Conservation (phyloP, 306 rosid species). For the Dryas alaskensis region DNA sequence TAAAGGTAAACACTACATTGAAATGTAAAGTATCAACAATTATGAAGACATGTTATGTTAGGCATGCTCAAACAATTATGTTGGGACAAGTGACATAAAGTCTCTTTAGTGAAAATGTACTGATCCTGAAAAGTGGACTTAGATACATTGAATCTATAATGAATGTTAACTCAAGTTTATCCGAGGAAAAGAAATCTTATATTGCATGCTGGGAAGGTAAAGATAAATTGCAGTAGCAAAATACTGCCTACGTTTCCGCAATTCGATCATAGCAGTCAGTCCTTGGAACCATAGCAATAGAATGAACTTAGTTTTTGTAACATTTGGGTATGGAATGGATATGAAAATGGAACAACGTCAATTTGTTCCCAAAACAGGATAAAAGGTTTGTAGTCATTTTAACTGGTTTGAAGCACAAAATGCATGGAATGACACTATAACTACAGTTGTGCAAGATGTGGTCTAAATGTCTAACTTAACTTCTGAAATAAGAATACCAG, state of each 20-base stretch:
- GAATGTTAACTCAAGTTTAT: slow-evolving; percentile 23
- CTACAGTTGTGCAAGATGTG: not conserved
- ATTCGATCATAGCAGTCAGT: not conserved
- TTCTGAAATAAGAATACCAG: not conserved
- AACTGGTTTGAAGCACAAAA: not conserved
- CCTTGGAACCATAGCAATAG: not conserved
- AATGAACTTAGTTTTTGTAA: not conserved
- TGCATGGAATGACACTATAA: not conserved
- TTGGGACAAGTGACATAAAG: slow-evolving; percentile 59
- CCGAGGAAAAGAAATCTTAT: slow-evolving; percentile 15
- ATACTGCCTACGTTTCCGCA: not conserved
- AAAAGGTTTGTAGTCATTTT: not conserved
- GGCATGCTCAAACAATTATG: slow-evolving; percentile 68
- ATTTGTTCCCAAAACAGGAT: not conserved
- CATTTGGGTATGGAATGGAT: not conserved
- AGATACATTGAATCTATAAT: slow-evolving; percentile 43
- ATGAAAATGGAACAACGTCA: not conserved
- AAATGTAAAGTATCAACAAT: slow-evolving; percentile 51
- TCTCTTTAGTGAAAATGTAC: slow-evolving; percentile 33
- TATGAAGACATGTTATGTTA: slow-evolving; percentile 53
- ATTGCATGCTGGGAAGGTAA: not conserved
- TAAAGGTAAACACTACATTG: slow-evolving; percentile 40
- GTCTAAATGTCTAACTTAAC: not conserved
- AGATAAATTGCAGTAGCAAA: not conserved
- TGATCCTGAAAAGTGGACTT: slow-evolving; percentile 31